These are phyloP conservation scores for Beauveria sp. DNA, from an alignment of 2,329 filamentous ascomycete species.

Conservation along the genomic window DNA sequence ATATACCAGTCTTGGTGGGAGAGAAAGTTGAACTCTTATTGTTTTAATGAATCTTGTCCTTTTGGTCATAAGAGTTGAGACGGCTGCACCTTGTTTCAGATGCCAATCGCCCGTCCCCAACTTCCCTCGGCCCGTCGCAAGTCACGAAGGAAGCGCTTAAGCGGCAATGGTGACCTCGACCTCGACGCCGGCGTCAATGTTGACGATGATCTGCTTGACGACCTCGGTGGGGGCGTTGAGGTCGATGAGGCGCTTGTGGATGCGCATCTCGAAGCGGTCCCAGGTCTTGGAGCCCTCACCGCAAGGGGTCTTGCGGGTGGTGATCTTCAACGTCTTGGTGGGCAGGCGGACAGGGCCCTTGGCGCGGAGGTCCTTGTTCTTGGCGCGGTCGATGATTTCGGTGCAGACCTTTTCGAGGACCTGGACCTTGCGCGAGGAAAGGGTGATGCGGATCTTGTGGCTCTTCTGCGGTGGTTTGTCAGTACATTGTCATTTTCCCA, in stretches of 20 bases:
- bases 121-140: not conserved
- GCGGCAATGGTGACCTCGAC: slow-evolving; percentile 89
- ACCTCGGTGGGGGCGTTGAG: slow-evolving; percentile 96
- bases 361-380: slow-evolving; percentile 95
- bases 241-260: slow-evolving; percentile 97
- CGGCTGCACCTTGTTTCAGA: slow-evolving; percentile 9
- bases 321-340: slow-evolving; percentile 94
- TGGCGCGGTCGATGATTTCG: slow-evolving; percentile 97
- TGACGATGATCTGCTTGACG: slow-evolving; percentile 94
- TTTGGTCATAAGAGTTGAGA: not conserved
- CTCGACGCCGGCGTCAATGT: slow-evolving; percentile 90
- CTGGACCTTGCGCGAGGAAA: slow-evolving; percentile 89
- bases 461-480: slow-evolving; percentile 54
- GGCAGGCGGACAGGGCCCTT: slow-evolving; percentile 97
- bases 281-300: slow-evolving; percentile 99
- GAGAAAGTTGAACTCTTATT: not conserved
- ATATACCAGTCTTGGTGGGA: not conserved
- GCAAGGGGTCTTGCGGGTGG: slow-evolving; percentile 97
- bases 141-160: slow-evolving; percentile 36
- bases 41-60: not conserved
- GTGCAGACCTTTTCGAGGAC: slow-evolving; percentile 96
- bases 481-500: not conserved
- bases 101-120: not conserved
- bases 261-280: slow-evolving; percentile 98
- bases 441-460: slow-evolving; percentile 98